Evolutionary conservation across 345 rosid species (phyloP), one percentile per base, ranked within the genome.

Genomic region (Salix brachista): DNA sequence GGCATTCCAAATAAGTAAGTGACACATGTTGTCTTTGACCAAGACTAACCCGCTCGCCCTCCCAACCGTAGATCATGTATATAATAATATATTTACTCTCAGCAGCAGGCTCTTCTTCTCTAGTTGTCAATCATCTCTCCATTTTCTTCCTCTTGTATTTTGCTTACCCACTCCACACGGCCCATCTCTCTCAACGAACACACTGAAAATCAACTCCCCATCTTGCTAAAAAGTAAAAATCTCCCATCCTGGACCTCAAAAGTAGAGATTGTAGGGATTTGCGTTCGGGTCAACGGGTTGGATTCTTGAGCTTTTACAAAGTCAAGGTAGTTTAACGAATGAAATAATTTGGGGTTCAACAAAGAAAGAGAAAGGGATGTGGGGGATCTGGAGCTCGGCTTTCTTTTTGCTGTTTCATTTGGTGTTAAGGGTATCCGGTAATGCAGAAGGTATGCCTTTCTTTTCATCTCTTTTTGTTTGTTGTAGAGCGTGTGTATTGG

Each of bases 401-500:
- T 80, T 89, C 32, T 71, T 88, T 83, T 77, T 88, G 64, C 83
- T 86, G 75, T 81, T 84, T 69, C 82, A 78, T 77, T 81, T 86
- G 77, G 75, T 88, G 74, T 76, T 81, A 70, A 84, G 88, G 78
- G 90, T 84, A 52, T 44, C 88, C 3, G 88, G 90, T 70, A 94
- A 94, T 87, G 82, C 85, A 12, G 98, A 94, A 89, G 98, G 97
- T 94, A 44, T 32, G 75, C 13, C 42, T 62, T 23, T 26, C 52
- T 42, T 68, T 12, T 48, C 11, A 41, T 67, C 28, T 8, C 58
- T 17, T 26, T 32, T 74, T 74, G 74, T 42, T 42, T 42, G 65
- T 69, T 62, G 58, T 58, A 32, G 28, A 62, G 25, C 42, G 23
- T 13, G 30, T 13, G 39, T 36, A 4, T 11, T 67, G 11, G 14